Conservation (phyloP, 2,329 filamentous ascomycete species). For the Colletotrichum ledebouriae region DNA sequence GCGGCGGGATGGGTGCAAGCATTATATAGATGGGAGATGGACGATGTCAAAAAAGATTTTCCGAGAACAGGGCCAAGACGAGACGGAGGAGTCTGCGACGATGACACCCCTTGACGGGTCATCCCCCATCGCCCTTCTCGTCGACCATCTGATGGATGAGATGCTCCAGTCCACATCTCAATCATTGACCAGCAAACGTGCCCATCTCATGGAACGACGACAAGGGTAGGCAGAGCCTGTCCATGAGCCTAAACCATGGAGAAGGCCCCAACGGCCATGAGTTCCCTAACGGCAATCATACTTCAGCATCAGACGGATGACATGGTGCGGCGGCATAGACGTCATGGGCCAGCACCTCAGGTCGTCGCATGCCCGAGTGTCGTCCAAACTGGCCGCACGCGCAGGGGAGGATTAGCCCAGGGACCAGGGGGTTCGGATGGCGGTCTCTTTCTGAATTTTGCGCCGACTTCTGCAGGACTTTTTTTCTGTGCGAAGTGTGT, state of each 20-base stretch:
- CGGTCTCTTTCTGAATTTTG: background rate
- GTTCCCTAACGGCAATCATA: conserved; percentile 41
- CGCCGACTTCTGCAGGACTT: conserved; percentile 1
- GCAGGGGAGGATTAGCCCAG: conserved; percentile 31
- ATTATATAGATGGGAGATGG: conserved; percentile 24
- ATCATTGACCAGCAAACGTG: conserved; percentile 12
- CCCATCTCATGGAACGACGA: conserved; percentile 19
- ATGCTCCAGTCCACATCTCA: conserved; percentile 5
- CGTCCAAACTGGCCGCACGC: conserved; percentile 33
- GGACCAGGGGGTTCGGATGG: conserved; percentile 29
- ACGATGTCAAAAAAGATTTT: conserved; percentile 7
- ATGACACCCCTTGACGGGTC: conserved; percentile 27
- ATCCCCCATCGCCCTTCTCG: background rate
- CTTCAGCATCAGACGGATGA: conserved; percentile 27
- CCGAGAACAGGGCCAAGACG: conserved; percentile 6
- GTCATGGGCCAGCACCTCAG: conserved; percentile 31
- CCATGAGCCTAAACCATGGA: background rate
- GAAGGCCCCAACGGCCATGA: conserved; percentile 14
- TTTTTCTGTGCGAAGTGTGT: no score
- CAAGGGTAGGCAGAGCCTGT: background rate
- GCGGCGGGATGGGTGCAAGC: conserved; percentile 14
- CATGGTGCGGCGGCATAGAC: conserved; percentile 41
- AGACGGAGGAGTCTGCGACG: conserved; percentile 35
- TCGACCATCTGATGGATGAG: background rate
- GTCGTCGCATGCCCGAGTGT: conserved; percentile 22